These are phyloP conservation scores for Chaetomium strumarium DNA, from an alignment of 2,329 filamentous ascomycete species.

Conservation along the genomic window DNA sequence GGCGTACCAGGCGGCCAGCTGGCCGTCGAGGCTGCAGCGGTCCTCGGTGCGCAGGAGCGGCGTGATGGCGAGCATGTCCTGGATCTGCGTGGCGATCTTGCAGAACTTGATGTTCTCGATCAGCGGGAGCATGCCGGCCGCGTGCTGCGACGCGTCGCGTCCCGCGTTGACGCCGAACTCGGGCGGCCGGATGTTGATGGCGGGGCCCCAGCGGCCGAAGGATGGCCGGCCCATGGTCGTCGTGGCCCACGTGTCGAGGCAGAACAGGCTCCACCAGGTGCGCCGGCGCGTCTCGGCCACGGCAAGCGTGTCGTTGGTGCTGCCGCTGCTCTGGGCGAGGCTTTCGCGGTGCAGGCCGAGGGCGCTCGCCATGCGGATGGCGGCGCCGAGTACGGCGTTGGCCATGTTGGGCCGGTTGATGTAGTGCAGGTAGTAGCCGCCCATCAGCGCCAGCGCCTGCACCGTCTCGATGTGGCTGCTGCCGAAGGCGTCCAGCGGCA, in stretches of 20 bases:
- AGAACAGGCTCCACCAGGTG: slow-evolving; percentile 72
- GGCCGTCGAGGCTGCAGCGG: slow-evolving; percentile 58
- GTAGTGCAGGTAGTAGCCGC: slow-evolving; percentile 73
- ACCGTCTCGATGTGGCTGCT: slow-evolving; percentile 68
- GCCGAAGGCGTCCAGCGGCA: slow-evolving; percentile 62
- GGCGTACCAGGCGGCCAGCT: slow-evolving; percentile 67
- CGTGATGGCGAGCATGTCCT: slow-evolving; percentile 66
- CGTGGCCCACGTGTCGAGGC: slow-evolving; percentile 67
- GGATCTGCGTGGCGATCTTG: slow-evolving; percentile 70
- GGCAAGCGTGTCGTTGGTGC: slow-evolving; percentile 41
- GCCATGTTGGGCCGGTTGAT: slow-evolving; percentile 73
- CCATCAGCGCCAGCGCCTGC: slow-evolving; percentile 64
- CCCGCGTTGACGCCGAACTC: slow-evolving; percentile 44
- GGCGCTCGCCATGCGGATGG: slow-evolving; percentile 67
- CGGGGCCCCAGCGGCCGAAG: slow-evolving; percentile 60
- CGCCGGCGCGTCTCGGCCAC: slow-evolving; percentile 57
- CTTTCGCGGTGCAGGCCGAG: slow-evolving; percentile 65
- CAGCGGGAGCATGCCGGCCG: slow-evolving; percentile 58
- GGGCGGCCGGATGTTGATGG: slow-evolving; percentile 60
- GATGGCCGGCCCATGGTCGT: slow-evolving; percentile 66
- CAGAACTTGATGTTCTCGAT: slow-evolving; percentile 75
- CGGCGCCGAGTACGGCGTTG: slow-evolving; percentile 65
- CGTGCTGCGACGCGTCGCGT: slow-evolving; percentile 51
- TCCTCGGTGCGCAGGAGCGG: slow-evolving; percentile 63
- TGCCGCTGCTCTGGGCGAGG: slow-evolving; percentile 33